Conservation (phyloP, 2,329 filamentous ascomycete species). For the Anthostomella pinea region DNA sequence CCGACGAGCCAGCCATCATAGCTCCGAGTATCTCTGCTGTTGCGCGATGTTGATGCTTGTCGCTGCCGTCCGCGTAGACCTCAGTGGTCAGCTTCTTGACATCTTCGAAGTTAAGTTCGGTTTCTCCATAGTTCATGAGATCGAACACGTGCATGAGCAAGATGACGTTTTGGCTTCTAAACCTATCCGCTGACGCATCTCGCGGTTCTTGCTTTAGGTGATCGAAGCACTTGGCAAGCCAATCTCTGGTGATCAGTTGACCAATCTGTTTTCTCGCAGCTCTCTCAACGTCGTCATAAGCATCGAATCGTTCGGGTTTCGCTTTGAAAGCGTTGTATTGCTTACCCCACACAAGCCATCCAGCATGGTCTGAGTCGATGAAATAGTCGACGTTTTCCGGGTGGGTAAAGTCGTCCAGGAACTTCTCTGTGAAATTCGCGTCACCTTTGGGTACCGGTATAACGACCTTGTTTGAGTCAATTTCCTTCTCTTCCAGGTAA, state of each 20-base stretch:
- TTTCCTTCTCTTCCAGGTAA: constrained; percentile 78
- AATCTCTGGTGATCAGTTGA: constrained; percentile 72
- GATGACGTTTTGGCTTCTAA: constrained; percentile 84
- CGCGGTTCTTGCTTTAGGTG: constrained; percentile 96
- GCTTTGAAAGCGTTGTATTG: constrained; percentile 76
- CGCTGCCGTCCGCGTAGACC: constrained; percentile 87
- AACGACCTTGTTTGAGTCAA: constrained; percentile 71
- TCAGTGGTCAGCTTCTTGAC: constrained; percentile 75
- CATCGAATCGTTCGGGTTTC: constrained; percentile 63
- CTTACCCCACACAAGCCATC: constrained; percentile 95
- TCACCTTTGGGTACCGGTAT: constrained; percentile 73
- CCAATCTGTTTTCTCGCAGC: constrained; percentile 76
- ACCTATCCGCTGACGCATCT: constrained; percentile 76
- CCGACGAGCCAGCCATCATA: constrained; percentile 74
- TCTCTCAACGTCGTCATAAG: constrained; percentile 78
- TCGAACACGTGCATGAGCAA: constrained; percentile 89
- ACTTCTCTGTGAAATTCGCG: constrained; percentile 73
- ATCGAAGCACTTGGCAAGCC: constrained; percentile 84
- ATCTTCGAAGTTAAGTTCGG: constrained; percentile 78
- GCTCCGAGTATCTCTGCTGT: constrained; percentile 91
- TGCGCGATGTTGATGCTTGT: constrained; percentile 96
- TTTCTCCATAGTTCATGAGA: constrained; percentile 76
- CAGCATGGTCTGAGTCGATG: constrained; percentile 86
- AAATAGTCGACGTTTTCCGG: constrained; percentile 77
- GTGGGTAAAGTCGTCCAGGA: constrained; percentile 73